Evolutionary conservation across 1,284 basidiomycete genomes (phyloP).

Genomic region (Leccinum fallax): DNA sequence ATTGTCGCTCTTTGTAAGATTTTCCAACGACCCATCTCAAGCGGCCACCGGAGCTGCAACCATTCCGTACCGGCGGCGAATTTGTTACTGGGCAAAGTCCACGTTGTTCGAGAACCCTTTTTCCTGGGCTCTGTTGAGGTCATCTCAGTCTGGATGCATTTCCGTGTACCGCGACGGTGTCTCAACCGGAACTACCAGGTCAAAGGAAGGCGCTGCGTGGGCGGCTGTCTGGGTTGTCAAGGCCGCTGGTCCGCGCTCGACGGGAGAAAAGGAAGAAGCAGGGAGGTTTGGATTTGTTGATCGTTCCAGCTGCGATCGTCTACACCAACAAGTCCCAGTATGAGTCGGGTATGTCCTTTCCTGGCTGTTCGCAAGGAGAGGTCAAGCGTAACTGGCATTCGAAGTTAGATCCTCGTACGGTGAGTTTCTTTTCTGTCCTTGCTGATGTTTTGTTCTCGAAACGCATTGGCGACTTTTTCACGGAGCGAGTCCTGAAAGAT

Average conservation of each 20-base stretch:
- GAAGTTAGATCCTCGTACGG: slow-evolving; percentile 9
- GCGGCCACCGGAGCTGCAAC: slow-evolving; percentile 43
- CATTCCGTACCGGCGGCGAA: slow-evolving; percentile 58
- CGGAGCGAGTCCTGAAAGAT: slow-evolving; percentile 40
- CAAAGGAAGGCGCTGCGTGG: slow-evolving; percentile 74
- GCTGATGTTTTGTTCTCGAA: background rate
- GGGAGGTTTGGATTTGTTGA: slow-evolving; percentile 38
- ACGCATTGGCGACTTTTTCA: slow-evolving; percentile 44
- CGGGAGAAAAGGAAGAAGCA: slow-evolving; percentile 6
- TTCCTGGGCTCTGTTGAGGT: slow-evolving; percentile 55
- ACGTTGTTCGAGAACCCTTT: slow-evolving; percentile 65
- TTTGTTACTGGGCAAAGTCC: slow-evolving; percentile 79
- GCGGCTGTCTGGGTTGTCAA: slow-evolving; percentile 75
- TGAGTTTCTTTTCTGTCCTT: background rate
- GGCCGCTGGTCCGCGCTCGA: slow-evolving; percentile 34
- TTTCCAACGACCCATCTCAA: background rate
- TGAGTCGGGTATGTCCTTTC: slow-evolving; percentile 46
- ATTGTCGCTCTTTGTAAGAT: slow-evolving; percentile 47
- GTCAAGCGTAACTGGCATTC: slow-evolving; percentile 26
- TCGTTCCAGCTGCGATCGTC: slow-evolving; percentile 72
- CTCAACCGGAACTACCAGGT: slow-evolving; percentile 60
- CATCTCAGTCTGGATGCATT: slow-evolving; percentile 63
- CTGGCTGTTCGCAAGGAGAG: slow-evolving; percentile 23
- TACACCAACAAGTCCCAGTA: slow-evolving; percentile 78
- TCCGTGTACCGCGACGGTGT: slow-evolving; percentile 55